phyloP scores from a whole-genome alignment of 2,329 filamentous ascomycete species.

The Diplodia mutila region DNA sequence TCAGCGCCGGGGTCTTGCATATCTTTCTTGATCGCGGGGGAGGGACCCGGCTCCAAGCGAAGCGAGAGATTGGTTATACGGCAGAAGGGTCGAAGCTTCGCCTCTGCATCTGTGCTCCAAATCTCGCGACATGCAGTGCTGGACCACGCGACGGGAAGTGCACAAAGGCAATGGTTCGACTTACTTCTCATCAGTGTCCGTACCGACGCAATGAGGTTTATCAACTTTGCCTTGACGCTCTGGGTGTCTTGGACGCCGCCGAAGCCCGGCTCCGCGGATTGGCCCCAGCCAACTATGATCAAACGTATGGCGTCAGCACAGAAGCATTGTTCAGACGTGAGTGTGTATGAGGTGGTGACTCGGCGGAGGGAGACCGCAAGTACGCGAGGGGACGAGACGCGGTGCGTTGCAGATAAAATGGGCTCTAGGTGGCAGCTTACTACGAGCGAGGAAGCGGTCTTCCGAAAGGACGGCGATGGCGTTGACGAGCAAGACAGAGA shows the following conservation, averaged over 20 bases:
- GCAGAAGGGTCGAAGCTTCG: neutral
- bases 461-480: slow-evolving; percentile 91
- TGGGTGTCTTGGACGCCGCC: slow-evolving; percentile 70
- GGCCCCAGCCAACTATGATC: slow-evolving; percentile 75
- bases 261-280: slow-evolving; percentile 73
- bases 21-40: neutral
- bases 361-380: neutral
- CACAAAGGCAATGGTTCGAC: slow-evolving; percentile 41
- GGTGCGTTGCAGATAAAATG: slow-evolving; percentile 3
- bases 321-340: neutral
- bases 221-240: slow-evolving; percentile 82
- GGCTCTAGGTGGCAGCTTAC: slow-evolving; percentile 50
- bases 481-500: slow-evolving; percentile 86
- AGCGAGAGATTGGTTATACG: neutral
- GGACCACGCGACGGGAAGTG: neutral
- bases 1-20: neutral
- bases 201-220: slow-evolving; percentile 88
- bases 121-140: neutral
- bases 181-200: slow-evolving; percentile 91
- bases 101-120: neutral
- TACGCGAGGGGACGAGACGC: neutral
- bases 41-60: neutral
- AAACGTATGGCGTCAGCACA: neutral
- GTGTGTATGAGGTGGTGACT: neutral
- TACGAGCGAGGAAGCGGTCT: slow-evolving; percentile 88